Evolutionary conservation across 352 stramenopile species (phyloP).

Genomic region (Globisporangium mamillatum): DNA sequence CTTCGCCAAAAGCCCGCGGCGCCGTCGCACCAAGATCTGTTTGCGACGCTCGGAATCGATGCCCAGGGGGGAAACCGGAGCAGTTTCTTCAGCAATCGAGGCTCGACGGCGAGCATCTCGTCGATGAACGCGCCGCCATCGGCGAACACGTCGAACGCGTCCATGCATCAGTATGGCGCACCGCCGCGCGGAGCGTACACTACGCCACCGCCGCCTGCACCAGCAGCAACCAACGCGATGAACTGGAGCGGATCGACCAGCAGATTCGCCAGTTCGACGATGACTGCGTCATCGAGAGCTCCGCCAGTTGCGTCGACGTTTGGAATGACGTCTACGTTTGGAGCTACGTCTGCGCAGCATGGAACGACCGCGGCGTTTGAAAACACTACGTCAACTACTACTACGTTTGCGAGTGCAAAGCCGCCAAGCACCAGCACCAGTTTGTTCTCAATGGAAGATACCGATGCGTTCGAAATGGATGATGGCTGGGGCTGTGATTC

Average conservation of each 20-base stretch:
- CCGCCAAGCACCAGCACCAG: conserved; percentile 26
- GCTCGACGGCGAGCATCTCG: conserved; percentile 20
- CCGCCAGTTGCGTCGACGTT: conserved; percentile 2
- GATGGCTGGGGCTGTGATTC: conserved; percentile 77
- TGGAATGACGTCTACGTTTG: conserved; percentile 5
- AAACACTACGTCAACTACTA: conserved; percentile 7
- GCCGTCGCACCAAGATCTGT: conserved; percentile 46
- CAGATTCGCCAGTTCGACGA: conserved; percentile 11
- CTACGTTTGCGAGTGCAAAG: conserved; percentile 17
- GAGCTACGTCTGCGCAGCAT: not conserved
- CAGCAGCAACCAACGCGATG: conserved; percentile 7
- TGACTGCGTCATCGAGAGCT: not conserved
- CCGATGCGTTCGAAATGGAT: conserved; percentile 55
- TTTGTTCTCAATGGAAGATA: conserved; percentile 77
- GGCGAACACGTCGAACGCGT: conserved; percentile 12
- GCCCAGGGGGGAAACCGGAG: conserved; percentile 23
- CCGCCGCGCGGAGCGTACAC: conserved; percentile 11
- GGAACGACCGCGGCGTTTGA: not conserved
- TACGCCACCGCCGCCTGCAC: conserved; percentile 1
- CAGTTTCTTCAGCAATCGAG: conserved; percentile 24
- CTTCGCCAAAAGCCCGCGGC: conserved; percentile 53
- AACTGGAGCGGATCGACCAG: conserved; percentile 20
- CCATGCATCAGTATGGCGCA: conserved; percentile 14
- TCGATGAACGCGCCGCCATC: conserved; percentile 14
- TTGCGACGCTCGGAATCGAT: conserved; percentile 51